Percentiles rank a stretch among this genome's conserved stretches.
These are phyloP conservation scores for Secale cereale DNA, from an alignment of 176 grass and related monocot genomes.

Conservation along the genomic window DNA sequence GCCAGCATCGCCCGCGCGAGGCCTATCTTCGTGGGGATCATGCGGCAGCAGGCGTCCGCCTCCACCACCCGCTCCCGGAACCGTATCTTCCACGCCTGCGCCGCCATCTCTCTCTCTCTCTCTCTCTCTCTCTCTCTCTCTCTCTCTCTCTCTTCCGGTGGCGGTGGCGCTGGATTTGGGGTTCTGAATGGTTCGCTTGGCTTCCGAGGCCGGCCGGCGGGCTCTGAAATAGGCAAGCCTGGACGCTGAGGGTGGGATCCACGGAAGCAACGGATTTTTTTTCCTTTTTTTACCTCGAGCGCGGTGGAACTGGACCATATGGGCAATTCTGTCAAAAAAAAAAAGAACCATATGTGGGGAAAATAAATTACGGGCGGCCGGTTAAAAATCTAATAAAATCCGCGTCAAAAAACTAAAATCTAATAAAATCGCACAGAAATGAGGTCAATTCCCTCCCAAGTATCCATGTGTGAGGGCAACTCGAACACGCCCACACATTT, in stretches of 20 bases:
- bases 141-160: not conserved
- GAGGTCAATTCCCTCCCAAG: too few relatives aligned
- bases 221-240: not conserved
- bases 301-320: not conserved
- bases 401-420: too few relatives aligned
- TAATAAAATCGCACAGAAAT: too few relatives aligned
- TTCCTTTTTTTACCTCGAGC: not conserved
- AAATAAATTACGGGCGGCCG: not conserved
- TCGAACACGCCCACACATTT: too few relatives aligned
- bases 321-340: too few relatives aligned
- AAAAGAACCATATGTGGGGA: too few relatives aligned
- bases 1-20: not conserved
- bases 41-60: not conserved
- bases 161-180: not conserved
- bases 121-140: not conserved
- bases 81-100: not conserved
- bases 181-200: not conserved
- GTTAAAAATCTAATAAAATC: not conserved
- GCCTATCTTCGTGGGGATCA: not conserved
- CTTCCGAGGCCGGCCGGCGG: not conserved
- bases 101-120: not conserved
- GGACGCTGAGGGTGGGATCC: not conserved
- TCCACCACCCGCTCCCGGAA: not conserved
- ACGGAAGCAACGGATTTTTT: not conserved
- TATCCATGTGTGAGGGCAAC: too few relatives aligned